Percentiles rank a stretch among this genome's conserved stretches.
Conservation (phyloP, 2,329 filamentous ascomycete genomes). For the Diaporthe citriasiana region DNA sequence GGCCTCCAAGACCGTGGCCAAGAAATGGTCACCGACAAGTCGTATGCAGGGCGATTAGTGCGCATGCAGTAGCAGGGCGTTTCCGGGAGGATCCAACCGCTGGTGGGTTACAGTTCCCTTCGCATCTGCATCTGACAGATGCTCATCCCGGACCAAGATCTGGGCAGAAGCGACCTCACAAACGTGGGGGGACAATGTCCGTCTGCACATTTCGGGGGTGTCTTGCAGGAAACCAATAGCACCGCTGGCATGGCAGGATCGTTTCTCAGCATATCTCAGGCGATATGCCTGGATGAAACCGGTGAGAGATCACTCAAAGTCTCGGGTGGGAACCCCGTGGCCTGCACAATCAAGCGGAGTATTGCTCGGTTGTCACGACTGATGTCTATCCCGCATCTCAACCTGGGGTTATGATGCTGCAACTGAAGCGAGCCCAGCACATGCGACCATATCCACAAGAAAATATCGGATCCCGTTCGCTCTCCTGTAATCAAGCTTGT, state of each 20-base stretch:
- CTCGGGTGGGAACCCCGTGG: background rate
- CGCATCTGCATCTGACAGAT: constrained; percentile 21
- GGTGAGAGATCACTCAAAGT: background rate
- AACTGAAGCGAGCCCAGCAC: background rate
- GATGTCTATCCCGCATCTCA: background rate
- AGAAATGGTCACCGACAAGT: constrained; percentile 5
- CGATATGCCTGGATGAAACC: background rate
- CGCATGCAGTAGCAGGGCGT: background rate
- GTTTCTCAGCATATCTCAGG: background rate
- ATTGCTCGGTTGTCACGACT: background rate
- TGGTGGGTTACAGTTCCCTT: background rate
- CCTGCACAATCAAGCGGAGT: background rate
- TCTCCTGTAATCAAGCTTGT: constrained; percentile 36
- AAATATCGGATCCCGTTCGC: constrained; percentile 35
- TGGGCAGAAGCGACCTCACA: background rate
- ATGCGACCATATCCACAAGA: constrained; percentile 37
- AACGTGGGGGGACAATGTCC: constrained; percentile 1
- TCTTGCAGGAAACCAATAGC: background rate
- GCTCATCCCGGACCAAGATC: constrained; percentile 12
- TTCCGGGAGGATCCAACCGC: background rate
- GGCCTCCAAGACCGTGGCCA: background rate
- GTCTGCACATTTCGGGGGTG: background rate
- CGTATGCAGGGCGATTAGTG: background rate
- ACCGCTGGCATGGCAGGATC: background rate
- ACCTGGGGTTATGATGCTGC: background rate